Conservation (phyloP, 768 basidiomycete genomes). For the Tylopilus plumbeoviolaceoides region DNA sequence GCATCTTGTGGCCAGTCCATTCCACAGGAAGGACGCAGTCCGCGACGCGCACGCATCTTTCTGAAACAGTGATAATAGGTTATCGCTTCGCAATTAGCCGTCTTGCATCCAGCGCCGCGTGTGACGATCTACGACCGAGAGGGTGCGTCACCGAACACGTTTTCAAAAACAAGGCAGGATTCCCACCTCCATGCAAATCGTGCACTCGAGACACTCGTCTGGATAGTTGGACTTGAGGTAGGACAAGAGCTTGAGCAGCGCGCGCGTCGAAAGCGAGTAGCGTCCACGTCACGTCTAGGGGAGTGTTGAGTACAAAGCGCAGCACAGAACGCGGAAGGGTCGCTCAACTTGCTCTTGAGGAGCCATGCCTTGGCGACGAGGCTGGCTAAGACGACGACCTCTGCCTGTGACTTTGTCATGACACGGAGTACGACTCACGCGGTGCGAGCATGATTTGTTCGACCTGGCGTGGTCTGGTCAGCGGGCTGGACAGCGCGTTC, state of each 20-base stretch:
- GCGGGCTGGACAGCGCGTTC: neutral
- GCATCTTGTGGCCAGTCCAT: conserved; percentile 57
- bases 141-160: neutral
- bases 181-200: conserved; percentile 65
- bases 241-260: conserved; percentile 65
- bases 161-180: neutral
- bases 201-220: conserved; percentile 69
- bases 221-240: conserved; percentile 74
- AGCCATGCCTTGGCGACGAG: conserved; percentile 86
- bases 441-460: conserved; percentile 86
- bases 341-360: conserved; percentile 64
- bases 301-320: conserved; percentile 3
- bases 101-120: conserved; percentile 60
- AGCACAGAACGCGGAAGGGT: neutral
- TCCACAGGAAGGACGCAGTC: conserved; percentile 54
- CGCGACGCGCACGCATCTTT: conserved; percentile 41
- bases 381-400: conserved; percentile 64
- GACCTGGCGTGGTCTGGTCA: conserved; percentile 45
- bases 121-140: conserved; percentile 54
- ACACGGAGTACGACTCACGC: conserved; percentile 67
- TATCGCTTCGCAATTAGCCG: conserved; percentile 55
- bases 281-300: conserved; percentile 55
- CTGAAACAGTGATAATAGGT: conserved; percentile 66
- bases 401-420: conserved; percentile 78
- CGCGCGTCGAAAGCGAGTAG: conserved; percentile 72